These are phyloP conservation scores for Cyberlindnera mycetangii DNA, from an alignment of 805 yeast species.

Conservation along the genomic window DNA sequence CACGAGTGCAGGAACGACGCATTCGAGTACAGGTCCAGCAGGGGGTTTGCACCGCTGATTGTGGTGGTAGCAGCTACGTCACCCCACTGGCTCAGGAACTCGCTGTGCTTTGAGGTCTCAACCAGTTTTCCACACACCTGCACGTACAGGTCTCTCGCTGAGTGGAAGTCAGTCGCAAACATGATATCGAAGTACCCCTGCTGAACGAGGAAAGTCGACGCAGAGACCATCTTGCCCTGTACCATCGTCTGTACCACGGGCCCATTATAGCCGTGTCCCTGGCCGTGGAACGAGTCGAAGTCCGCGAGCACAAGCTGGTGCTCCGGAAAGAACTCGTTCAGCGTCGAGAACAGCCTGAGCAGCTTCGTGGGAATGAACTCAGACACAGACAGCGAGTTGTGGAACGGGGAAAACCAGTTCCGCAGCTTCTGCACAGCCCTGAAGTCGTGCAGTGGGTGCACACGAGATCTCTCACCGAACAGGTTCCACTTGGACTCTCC, in stretches of 20 bases:
- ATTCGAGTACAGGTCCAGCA: constrained; percentile 73
- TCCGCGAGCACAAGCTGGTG: constrained; percentile 76
- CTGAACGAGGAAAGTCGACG: constrained; percentile 72
- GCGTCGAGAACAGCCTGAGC: constrained; percentile 58
- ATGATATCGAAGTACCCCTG: constrained; percentile 86
- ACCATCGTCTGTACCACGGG: constrained; percentile 82
- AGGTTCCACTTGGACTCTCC: constrained; percentile 7
- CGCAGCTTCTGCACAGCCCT: constrained; percentile 37
- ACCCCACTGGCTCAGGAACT: constrained; percentile 69
- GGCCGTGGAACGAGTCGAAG: constrained; percentile 38
- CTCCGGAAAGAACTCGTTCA: constrained; percentile 65
- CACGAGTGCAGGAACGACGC: constrained; percentile 35
- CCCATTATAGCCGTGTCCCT: constrained; percentile 56
- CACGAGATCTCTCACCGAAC: constrained; percentile 12
- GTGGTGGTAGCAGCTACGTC: constrained; percentile 66
- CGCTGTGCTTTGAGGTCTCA: constrained; percentile 53
- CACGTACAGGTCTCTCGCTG: constrained; percentile 58
- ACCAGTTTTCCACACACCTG: constrained; percentile 61
- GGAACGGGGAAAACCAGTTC: constrained; percentile 58
- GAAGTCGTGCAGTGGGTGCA: constrained; percentile 62
- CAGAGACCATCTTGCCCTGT: constrained; percentile 63
- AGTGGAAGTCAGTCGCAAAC: constrained; percentile 77
- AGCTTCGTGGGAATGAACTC: constrained; percentile 83
- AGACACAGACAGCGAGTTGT: constrained; percentile 60
- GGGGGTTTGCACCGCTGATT: constrained; percentile 77